Base-by-base conservation (phyloP, 192 early-diverging fungal species). In the Lobosporangium transversale region DNA sequence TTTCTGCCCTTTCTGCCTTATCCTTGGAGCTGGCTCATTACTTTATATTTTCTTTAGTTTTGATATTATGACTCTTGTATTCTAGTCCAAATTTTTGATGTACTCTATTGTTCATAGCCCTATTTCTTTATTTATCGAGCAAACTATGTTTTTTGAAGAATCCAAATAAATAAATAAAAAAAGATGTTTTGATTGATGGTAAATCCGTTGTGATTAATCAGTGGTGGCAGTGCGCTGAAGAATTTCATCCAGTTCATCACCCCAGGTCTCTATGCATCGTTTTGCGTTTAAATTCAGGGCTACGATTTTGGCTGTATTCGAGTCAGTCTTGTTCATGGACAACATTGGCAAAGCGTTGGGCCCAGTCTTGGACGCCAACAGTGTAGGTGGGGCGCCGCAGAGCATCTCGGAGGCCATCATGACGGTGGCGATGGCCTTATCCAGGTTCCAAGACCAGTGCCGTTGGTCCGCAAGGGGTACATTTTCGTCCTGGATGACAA, bases 391-490 rank as follows among this genome's bases (percentile, higher is more conserved):
- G 3, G 33, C 68, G 15, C 68, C 68, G 37, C 60, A 70, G 27
- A 70, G 30, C 68, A 70, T 70, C 27, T 62, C 60, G 1, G 68
- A 62, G 2, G 60, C 68, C 15, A 70, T 60, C 68, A 70, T 70
- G 53, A 62, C 59, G 1, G 60, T 62, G 17, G 68, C 58, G 14
- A 70, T 11, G 21, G 59, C 68, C 47, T 70, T 62, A 45, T 70
- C 68, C 24, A 70, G 52, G 18, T 70, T 70, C 68, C 68, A 70
- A 15, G 60, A 54, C 68, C 68, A 70, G 27, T 70, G 68, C 11
- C 60, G 26, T n/a, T 70, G 68, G 40, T 70, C 68, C 9, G 27
- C n/a, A 0, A 26, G n/a, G 26, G 50, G 33, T 4, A 70, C 68
- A 26, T 60, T 60, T n/a, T 62, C 68, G 35, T 43, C 66, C 10